Base-by-base conservation (phyloP, 805 yeast species). In the Hanseniaspora osmophila region DNA sequence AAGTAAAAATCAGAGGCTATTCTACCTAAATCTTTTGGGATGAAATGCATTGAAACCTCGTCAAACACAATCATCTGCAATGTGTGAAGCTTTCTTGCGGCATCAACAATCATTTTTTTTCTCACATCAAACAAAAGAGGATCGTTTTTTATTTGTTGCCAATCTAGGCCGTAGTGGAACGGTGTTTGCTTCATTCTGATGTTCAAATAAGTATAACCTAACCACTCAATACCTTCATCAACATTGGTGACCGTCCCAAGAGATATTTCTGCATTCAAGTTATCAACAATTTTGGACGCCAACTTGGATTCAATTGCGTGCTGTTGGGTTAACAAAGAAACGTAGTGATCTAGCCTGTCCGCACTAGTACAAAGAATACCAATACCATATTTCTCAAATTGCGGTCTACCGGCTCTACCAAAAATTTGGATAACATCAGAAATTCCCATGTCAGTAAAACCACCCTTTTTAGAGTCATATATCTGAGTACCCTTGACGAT, bases 351-450 rank as follows among this genome's bases (percentile, higher is more conserved):
- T 27, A 94, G 63, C 42, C 75, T 68, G 55, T 90, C 97, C 48
- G 72, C 69, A 0, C 94, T 71, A 0, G 98, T 92, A 59, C 92
- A 79, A 42, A 92, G 65, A 19, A 87, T 78, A 68, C 97, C 97
- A 2, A 90, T 84, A 70, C 98, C 99, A 57, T 74, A 80, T 47
- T 76, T 76, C 53, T 90, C 95, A 62, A 77, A 92, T 54, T 94
- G 98, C 0, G 99, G 99, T 64, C 99, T 78, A 65, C 99, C 99
- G 27, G 98, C 98, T 68, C 99, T 83, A 54, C 99, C 99, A 66
- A 92, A 92, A 52, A 92, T 92, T 67, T 92, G 99, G 49, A 94
- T 83, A 37, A 92, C 95, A 65, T 92, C 99, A 0, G 96, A 83
- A 15, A 92, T 90, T 1, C 97, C 97, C 37, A 94, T 67, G 58